A percentile compares a stretch with the other conserved stretches of the same genome.
These are phyloP conservation scores for Arthroderma sp. DNA, from an alignment of 2,329 filamentous ascomycete species.

Conservation along the genomic window DNA sequence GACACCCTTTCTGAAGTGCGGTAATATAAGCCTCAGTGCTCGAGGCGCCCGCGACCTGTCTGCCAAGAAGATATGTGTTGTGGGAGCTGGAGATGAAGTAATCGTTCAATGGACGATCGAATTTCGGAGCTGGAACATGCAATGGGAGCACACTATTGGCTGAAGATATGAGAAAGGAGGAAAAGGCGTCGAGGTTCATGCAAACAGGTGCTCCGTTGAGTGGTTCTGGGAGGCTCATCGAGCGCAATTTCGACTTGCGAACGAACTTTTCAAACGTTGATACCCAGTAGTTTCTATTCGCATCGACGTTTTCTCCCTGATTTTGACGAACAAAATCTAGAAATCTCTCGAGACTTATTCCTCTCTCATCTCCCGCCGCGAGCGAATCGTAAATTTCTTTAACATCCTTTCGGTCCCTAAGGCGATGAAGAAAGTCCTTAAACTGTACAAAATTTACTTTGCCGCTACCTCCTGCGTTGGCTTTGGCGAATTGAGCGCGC, in stretches of 20 bases:
- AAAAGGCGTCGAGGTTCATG: slow-evolving; percentile 69
- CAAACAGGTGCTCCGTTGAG: slow-evolving; percentile 32
- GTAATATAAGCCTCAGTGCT: slow-evolving; percentile 93
- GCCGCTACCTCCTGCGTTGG: slow-evolving; percentile 51
- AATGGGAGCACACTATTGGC: slow-evolving; percentile 56
- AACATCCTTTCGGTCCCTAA: slow-evolving; percentile 77
- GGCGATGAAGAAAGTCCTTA: slow-evolving; percentile 63
- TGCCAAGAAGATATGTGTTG: slow-evolving; percentile 89
- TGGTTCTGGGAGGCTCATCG: slow-evolving; percentile 29
- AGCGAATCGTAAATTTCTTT: slow-evolving; percentile 55
- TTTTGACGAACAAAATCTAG: slow-evolving; percentile 56
- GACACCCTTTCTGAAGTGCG: slow-evolving; percentile 74
- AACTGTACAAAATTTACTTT: slow-evolving; percentile 70
- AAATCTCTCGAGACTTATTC: slow-evolving; percentile 62
- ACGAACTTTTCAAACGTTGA: slow-evolving; percentile 57
- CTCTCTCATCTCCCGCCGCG: slow-evolving; percentile 44
- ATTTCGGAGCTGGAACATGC: slow-evolving; percentile 46
- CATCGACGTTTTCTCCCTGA: slow-evolving; percentile 64
- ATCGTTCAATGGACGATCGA: slow-evolving; percentile 81
- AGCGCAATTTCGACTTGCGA: slow-evolving; percentile 43
- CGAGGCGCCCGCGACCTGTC: slow-evolving; percentile 78
- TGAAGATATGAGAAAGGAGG: slow-evolving; percentile 61
- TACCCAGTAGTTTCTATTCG: slow-evolving; percentile 54
- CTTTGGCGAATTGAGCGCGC: slow-evolving; percentile 58
- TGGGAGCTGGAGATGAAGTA: slow-evolving; percentile 98